A percentile compares a stretch with the other conserved stretches of the same genome.
Conservation (phyloP, 2,329 filamentous ascomycete species). For the Colletotrichum sansevieriae region DNA sequence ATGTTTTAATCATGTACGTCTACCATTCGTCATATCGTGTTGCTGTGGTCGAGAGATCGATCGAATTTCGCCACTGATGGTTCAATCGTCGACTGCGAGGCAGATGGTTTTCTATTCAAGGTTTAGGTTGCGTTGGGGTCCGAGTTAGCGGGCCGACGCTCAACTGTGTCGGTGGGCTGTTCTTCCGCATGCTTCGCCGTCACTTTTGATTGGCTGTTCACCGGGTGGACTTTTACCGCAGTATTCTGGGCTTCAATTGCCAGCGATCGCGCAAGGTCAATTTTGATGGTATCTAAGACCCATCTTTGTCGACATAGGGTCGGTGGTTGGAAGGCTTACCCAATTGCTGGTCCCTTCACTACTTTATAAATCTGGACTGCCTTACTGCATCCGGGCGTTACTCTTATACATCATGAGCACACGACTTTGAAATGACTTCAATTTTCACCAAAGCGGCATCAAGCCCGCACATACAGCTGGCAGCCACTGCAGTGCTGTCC, state of each 20-base stretch:
- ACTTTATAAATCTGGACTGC: no score
- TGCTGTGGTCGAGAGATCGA: no score
- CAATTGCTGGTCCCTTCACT: not conserved
- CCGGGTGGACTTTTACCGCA: not conserved
- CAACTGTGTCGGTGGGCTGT: slow-evolving; percentile 12
- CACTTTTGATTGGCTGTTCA: slow-evolving; percentile 24
- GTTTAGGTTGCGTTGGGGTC: not conserved
- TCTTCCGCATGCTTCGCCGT: not conserved
- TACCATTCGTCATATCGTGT: no score
- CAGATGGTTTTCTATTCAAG: not conserved
- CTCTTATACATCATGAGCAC: slow-evolving; percentile 16
- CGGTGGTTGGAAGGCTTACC: slow-evolving; percentile 6
- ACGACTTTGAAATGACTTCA: slow-evolving; percentile 54
- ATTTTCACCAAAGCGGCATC: slow-evolving; percentile 59
- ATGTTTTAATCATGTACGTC: not conserved
- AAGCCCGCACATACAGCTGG: slow-evolving; percentile 70
- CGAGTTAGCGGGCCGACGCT: not conserved
- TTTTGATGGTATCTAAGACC: slow-evolving; percentile 9
- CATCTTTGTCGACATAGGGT: slow-evolving; percentile 8
- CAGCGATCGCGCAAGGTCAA: not conserved
- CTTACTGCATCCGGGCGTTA: not conserved
- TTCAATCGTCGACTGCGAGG: no score
- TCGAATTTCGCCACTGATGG: no score
- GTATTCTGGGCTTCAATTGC: not conserved
- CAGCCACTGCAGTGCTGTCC: slow-evolving; percentile 77